Percentiles rank a stretch among this genome's conserved stretches.
Evolutionary conservation across 164 flowering plant genomes (phyloP).

Genomic region (Echeveria elegans): DNA sequence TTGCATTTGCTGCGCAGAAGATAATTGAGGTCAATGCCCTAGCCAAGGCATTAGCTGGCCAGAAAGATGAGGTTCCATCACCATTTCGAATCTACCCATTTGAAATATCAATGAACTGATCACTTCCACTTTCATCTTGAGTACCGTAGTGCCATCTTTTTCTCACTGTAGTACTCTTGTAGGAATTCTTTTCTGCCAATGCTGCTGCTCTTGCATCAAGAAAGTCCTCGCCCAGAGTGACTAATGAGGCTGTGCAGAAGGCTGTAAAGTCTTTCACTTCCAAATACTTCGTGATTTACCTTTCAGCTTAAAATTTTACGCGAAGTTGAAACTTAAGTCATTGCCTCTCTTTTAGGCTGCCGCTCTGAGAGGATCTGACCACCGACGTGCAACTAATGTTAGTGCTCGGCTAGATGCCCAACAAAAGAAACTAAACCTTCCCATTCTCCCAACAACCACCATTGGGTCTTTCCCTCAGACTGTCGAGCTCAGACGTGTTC

Average conservation of each 20-base stretch:
- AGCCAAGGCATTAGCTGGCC: constrained; percentile 77
- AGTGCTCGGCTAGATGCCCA: constrained; percentile 88
- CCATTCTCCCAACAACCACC: constrained; percentile 89
- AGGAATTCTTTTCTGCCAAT: constrained; percentile 69
- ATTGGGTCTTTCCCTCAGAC: constrained; percentile 99
- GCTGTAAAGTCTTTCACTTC: constrained; percentile 46
- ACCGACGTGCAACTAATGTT: constrained; percentile 82
- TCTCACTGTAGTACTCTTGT: no score
- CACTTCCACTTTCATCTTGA: neutral
- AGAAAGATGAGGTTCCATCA: constrained; percentile 71
- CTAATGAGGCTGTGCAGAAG: constrained; percentile 71
- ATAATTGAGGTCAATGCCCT: constrained; percentile 90
- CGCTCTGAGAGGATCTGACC: constrained; percentile 76
- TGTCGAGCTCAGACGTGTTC: constrained; percentile 73
- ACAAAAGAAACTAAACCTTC: constrained; percentile 90
- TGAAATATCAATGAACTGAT: neutral
- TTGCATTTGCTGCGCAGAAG: constrained; percentile 95
- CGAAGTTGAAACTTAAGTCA: neutral
- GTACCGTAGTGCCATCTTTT: no score
- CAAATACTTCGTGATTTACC: neutral
- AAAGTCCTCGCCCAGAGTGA: constrained; percentile 77
- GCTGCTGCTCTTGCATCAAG: constrained; percentile 75
- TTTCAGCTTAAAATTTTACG: neutral
- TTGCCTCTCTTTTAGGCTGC: constrained; percentile 49
- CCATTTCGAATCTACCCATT: neutral